Conservation (phyloP, 352 stramenopile species). For the Poterioochromonas sp. region DNA sequence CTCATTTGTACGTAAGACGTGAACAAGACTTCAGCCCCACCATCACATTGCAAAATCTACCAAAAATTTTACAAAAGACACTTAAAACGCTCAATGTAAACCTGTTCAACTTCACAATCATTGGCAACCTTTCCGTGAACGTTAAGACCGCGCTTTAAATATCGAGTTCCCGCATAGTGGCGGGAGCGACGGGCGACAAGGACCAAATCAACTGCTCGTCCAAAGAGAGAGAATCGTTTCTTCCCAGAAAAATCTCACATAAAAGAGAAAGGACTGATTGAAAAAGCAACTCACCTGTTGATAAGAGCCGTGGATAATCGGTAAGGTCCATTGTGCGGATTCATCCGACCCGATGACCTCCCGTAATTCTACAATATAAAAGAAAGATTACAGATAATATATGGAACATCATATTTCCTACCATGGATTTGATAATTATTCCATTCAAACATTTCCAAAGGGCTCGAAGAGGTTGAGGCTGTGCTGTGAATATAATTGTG, state of each 20-base stretch:
- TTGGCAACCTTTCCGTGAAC: constrained; percentile 98
- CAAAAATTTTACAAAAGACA: no score
- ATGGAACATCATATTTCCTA: constrained; percentile 19
- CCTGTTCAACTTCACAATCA: constrained; percentile 97
- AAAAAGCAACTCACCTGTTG: background rate
- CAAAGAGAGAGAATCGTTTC: constrained; percentile 88
- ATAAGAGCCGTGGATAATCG: constrained; percentile 51
- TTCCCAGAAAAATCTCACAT: constrained; percentile 88
- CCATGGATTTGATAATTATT: constrained; percentile 91
- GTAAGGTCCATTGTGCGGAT: constrained; percentile 77
- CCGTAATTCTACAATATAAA: constrained; percentile 41
- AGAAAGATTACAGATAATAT: background rate
- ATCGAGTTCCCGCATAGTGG: constrained; percentile 97
- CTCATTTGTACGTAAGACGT: constrained; percentile 93
- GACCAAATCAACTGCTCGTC: constrained; percentile 83
- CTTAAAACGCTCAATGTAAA: no score
- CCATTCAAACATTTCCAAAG: constrained; percentile 89
- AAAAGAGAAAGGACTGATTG: constrained; percentile 50
- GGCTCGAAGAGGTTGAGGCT: constrained; percentile 34
- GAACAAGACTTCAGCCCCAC: constrained; percentile 60
- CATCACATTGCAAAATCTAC: constrained; percentile 76
- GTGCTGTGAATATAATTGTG: constrained; percentile 75
- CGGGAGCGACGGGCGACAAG: constrained; percentile 88
- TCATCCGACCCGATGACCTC: constrained; percentile 65
- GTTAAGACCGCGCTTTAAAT: constrained; percentile 88